Evolutionary conservation across 257 asterid genomes (phyloP).

Genomic region (Lycium ferocissimum): DNA sequence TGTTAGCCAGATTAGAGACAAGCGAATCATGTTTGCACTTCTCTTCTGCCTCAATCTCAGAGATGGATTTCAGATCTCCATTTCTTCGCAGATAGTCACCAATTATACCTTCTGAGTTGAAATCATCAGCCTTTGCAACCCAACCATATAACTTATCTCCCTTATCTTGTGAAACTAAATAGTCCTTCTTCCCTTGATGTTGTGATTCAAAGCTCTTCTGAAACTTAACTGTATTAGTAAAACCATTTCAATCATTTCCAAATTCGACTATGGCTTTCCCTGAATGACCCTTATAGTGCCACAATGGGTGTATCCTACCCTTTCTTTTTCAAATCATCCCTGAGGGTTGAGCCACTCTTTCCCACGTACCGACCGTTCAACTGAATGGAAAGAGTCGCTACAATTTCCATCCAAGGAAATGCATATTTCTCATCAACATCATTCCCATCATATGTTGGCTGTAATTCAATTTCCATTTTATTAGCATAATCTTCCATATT

Average conservation of each 20-base stretch:
- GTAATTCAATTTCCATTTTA: not conserved
- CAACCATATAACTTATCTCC: conserved; percentile 39
- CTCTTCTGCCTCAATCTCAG: conserved; percentile 55
- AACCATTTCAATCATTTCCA: too few relatives aligned
- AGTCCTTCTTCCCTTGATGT: conserved; percentile 50
- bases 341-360: conserved; percentile 49
- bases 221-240: too few relatives aligned
- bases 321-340: conserved; percentile 40
- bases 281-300: conserved; percentile 52
- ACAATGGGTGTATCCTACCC: conserved; percentile 56
- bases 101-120: conserved; percentile 41
- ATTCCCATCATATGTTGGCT: conserved; percentile 34
- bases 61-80: conserved; percentile 69
- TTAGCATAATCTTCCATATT: too few relatives aligned
- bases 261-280: conserved; percentile 62
- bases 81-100: conserved; percentile 64
- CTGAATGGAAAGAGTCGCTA: conserved; percentile 49
- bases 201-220: too few relatives aligned
- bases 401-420: conserved; percentile 66
- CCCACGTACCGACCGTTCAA: conserved; percentile 44
- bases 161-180: conserved; percentile 13
- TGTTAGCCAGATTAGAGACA: conserved; percentile 46
- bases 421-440: conserved; percentile 49
- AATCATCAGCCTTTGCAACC: conserved; percentile 77
- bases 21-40: conserved; percentile 55